These are phyloP conservation scores for Spinacia oleracea DNA, from an alignment of 179 eudicot species.

Conservation along the genomic window DNA sequence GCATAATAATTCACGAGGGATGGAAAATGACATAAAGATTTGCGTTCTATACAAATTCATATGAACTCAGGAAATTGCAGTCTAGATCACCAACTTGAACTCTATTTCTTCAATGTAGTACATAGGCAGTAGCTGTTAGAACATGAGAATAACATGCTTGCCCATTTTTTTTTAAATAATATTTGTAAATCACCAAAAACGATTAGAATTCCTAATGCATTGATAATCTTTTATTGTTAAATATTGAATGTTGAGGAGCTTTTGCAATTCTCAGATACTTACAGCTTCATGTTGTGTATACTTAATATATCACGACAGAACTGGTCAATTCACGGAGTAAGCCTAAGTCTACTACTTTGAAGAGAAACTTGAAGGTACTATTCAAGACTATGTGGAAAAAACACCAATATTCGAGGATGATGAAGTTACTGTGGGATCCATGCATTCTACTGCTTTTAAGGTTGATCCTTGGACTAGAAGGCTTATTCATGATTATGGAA, in stretches of 20 bases:
- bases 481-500: slow-evolving; percentile 51
- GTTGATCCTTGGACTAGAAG: slow-evolving; percentile 79
- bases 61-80: neutral
- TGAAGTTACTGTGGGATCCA: slow-evolving; percentile 75
- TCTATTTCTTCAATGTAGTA: neutral
- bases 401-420: slow-evolving; percentile 81
- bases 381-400: slow-evolving; percentile 60
- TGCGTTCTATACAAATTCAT: too few species aligned
- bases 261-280: neutral
- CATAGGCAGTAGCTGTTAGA: neutral
- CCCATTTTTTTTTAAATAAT: too few species aligned
- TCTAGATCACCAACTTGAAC: too few species aligned
- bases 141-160: too few species aligned
- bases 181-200: too few species aligned
- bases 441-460: slow-evolving; percentile 67
- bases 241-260: neutral
- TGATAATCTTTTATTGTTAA: neutral
- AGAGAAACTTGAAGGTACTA: slow-evolving; percentile 58
- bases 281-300: neutral
- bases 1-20: too few species aligned
- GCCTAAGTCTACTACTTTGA: slow-evolving; percentile 17
- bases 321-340: neutral
- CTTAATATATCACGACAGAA: neutral
- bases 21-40: too few species aligned
- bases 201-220: neutral